Evolutionary conservation across 75 land plant genomes (phyloP).

Genomic region (Azolla pinnata): DNA sequence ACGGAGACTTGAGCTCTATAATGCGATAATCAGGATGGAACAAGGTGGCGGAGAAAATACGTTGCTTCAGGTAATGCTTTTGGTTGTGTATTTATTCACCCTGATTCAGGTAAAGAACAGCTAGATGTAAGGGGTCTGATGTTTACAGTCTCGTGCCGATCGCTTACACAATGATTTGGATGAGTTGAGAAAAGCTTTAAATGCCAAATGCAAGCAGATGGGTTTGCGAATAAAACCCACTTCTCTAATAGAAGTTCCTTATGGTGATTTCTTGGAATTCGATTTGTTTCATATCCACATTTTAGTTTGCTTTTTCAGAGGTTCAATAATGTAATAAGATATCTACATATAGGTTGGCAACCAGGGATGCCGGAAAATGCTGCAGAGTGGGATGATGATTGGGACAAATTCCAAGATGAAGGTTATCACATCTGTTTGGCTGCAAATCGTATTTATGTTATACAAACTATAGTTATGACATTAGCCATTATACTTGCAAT

Average conservation of each 20-base stretch:
- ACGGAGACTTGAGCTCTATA: constrained; percentile 56
- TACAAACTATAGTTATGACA: not conserved
- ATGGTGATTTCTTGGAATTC: constrained; percentile 34
- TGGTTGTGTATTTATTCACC: not conserved
- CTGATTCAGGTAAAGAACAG: not conserved
- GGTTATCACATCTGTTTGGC: constrained; percentile 30
- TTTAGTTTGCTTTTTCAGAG: too few relatives aligned
- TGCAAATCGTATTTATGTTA: not conserved
- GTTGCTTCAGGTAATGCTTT: constrained; percentile 58
- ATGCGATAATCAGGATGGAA: constrained; percentile 80
- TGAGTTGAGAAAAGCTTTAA: constrained; percentile 61
- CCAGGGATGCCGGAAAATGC: constrained; percentile 76
- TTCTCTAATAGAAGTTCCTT: constrained; percentile 60
- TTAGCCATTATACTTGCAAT: not conserved
- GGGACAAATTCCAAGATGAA: constrained; percentile 97
- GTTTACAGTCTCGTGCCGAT: constrained; percentile 68
- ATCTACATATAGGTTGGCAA: constrained; percentile 61
- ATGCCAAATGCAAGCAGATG: constrained; percentile 64
- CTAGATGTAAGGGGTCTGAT: not conserved
- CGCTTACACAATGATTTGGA: constrained; percentile 77
- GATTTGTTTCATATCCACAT: not conserved
- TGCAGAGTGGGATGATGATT: constrained; percentile 90
- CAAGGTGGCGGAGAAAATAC: constrained; percentile 84
- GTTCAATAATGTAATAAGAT: not conserved
- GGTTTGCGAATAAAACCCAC: constrained; percentile 52